phyloP scores from a whole-genome alignment of 108 stramenopile genomes.

The Bacterosira constricta region DNA sequence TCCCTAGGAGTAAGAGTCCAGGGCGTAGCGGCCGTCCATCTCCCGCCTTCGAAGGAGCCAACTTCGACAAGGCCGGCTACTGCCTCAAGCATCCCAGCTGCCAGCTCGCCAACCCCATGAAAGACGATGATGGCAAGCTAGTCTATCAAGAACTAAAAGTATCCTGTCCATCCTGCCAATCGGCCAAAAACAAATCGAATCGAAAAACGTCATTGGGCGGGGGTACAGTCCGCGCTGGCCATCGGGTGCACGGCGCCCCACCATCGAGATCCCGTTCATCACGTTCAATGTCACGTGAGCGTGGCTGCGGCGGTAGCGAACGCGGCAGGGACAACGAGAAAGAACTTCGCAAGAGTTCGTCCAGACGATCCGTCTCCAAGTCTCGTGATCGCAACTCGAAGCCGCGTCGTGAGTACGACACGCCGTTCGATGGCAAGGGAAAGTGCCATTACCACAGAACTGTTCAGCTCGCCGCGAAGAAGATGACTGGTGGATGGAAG shows the following conservation, averaged over 20 bases:
- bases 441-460: slow-evolving; percentile 7
- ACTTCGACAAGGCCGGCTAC: slow-evolving; percentile 34
- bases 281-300: slow-evolving; percentile 47
- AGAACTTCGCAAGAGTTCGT: no score
- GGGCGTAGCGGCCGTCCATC: no score
- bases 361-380: no score
- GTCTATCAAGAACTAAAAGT: slow-evolving; percentile 33
- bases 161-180: slow-evolving; percentile 25
- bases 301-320: background rate
- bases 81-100: slow-evolving; percentile 23
- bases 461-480: slow-evolving; percentile 8
- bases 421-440: slow-evolving; percentile 10
- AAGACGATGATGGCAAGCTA: slow-evolving; percentile 22
- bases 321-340: background rate
- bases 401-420: no score
- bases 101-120: slow-evolving; percentile 27
- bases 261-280: background rate
- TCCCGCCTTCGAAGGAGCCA: slow-evolving; percentile 29
- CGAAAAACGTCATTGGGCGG: slow-evolving; percentile 22
- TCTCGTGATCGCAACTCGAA: no score
- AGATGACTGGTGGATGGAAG: slow-evolving; percentile 6
- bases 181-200: slow-evolving; percentile 27
- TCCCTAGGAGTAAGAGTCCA: no score
- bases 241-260: slow-evolving; percentile 11
- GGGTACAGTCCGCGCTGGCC: slow-evolving; percentile 28